phyloP scores from a whole-genome alignment of 1,139 yeast species.

The Eremothecium sinecaudum region DNA sequence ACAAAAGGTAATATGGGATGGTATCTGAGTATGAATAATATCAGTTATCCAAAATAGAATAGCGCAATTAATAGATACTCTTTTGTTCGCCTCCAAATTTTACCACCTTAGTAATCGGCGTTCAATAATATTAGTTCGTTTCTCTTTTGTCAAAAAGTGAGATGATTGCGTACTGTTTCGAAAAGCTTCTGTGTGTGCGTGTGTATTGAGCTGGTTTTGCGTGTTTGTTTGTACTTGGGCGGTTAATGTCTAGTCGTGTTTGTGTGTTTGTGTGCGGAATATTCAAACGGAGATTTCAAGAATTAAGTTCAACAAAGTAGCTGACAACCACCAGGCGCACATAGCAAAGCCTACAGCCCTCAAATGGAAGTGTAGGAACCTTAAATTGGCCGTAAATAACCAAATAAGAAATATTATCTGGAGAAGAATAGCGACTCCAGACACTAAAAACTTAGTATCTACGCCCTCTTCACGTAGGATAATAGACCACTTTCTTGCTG shows the following conservation, averaged over 20 bases:
- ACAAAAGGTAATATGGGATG: constrained; percentile 1
- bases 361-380: constrained; percentile 11
- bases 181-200: constrained; percentile 2
- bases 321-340: constrained; percentile 26
- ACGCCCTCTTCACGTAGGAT: constrained; percentile 13
- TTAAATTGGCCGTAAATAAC: constrained; percentile 3
- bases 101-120: constrained; percentile 1
- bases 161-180: background rate
- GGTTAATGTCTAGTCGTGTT: background rate
- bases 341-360: constrained; percentile 21
- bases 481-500: constrained; percentile 20
- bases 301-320: constrained; percentile 23
- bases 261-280: constrained; percentile 4
- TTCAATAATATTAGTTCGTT: constrained; percentile 1
- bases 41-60: constrained; percentile 1
- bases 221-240: background rate
- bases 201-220: background rate
- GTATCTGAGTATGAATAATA: constrained; percentile 1
- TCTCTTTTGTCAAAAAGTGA: background rate
- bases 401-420: constrained; percentile 16
- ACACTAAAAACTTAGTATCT: constrained; percentile 22
- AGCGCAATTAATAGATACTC: constrained; percentile 1
- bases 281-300: constrained; percentile 13
- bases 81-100: background rate
- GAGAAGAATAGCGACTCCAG: constrained; percentile 17